These are phyloP conservation scores for Phytopythium aichiense DNA, from an alignment of 352 stramenopile genomes.

Conservation along the genomic window DNA sequence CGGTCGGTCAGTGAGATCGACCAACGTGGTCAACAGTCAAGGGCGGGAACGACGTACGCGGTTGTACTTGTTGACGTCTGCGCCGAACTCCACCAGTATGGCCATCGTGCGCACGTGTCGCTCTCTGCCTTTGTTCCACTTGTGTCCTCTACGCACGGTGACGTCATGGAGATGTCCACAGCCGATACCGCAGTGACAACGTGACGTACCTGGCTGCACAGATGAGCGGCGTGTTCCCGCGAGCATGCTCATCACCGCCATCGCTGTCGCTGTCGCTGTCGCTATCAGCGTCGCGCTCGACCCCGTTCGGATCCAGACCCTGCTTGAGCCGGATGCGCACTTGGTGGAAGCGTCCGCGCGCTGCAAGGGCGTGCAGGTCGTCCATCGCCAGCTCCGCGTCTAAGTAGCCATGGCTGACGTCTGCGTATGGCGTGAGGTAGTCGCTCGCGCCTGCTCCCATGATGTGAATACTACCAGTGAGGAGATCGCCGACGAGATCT, in stretches of 20 bases:
- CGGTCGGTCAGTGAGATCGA: neutral
- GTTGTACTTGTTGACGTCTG: slow-evolving; percentile 51
- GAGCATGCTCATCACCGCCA: slow-evolving; percentile 33
- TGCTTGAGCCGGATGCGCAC: slow-evolving; percentile 48
- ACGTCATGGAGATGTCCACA: neutral
- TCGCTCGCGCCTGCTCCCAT: slow-evolving; percentile 56
- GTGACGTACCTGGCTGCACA: slow-evolving; percentile 38
- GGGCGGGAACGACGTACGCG: slow-evolving; percentile 11
- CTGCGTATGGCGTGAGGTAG: slow-evolving; percentile 49
- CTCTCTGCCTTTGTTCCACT: slow-evolving; percentile 41
- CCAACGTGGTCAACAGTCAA: neutral
- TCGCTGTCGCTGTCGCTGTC: slow-evolving; percentile 7
- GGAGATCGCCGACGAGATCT: too few species aligned
- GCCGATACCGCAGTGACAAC: neutral
- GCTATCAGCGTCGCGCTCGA: slow-evolving; percentile 23
- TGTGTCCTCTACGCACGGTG: slow-evolving; percentile 19
- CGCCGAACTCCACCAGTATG: slow-evolving; percentile 47
- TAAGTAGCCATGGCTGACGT: slow-evolving; percentile 53
- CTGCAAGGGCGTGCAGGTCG: slow-evolving; percentile 45
- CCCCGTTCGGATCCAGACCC: slow-evolving; percentile 57
- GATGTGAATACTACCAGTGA: neutral
- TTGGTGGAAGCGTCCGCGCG: slow-evolving; percentile 31
- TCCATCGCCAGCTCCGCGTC: slow-evolving; percentile 50
- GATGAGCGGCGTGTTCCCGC: slow-evolving; percentile 54
- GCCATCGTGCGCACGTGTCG: slow-evolving; percentile 54